phyloP scores from a whole-genome alignment of 768 basidiomycete genomes.

The Saitozyma podzolica region DNA sequence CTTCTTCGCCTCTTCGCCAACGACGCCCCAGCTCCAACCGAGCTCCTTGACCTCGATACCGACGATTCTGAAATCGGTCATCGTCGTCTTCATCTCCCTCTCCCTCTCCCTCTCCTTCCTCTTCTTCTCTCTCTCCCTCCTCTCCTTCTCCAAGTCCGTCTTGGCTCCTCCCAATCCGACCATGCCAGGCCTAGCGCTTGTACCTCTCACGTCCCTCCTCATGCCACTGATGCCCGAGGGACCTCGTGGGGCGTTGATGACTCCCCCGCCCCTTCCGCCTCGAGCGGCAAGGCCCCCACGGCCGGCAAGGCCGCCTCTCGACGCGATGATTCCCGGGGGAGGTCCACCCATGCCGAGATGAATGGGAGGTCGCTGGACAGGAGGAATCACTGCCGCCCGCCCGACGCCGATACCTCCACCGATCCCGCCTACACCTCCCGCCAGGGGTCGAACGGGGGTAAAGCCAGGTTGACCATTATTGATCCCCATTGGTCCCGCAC shows the following conservation, averaged over 20 bases:
- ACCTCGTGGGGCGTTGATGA: conserved; percentile 17
- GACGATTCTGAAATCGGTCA: conserved; percentile 97
- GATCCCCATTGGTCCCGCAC: conserved; percentile 19
- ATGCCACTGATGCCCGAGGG: conserved; percentile 19
- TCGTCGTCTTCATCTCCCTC: conserved; percentile 65
- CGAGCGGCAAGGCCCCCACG: conserved; percentile 10
- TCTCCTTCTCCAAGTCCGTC: conserved; percentile 23
- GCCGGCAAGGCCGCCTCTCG: background rate
- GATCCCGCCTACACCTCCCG: background rate
- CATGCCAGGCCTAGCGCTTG: too few species aligned
- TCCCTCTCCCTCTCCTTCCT: conserved; percentile 31
- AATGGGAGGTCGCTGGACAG: conserved; percentile 31
- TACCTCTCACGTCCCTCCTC: conserved; percentile 2
- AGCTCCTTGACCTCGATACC: conserved; percentile 81
- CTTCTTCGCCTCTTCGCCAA: conserved; percentile 25
- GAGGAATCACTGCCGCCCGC: conserved; percentile 11
- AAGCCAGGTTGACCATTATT: conserved; percentile 38
- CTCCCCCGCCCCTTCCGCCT: conserved; percentile 10
- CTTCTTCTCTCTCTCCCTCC: conserved; percentile 18
- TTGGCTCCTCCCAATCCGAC: background rate
- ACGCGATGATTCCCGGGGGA: conserved; percentile 11
- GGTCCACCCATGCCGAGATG: conserved; percentile 38
- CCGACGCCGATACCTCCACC: background rate
- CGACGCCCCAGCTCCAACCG: conserved; percentile 80
- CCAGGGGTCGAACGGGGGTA: conserved; percentile 7